Base-by-base conservation (phyloP, 371 early-diverging fungal genomes). In the Mucor piriformis region DNA sequence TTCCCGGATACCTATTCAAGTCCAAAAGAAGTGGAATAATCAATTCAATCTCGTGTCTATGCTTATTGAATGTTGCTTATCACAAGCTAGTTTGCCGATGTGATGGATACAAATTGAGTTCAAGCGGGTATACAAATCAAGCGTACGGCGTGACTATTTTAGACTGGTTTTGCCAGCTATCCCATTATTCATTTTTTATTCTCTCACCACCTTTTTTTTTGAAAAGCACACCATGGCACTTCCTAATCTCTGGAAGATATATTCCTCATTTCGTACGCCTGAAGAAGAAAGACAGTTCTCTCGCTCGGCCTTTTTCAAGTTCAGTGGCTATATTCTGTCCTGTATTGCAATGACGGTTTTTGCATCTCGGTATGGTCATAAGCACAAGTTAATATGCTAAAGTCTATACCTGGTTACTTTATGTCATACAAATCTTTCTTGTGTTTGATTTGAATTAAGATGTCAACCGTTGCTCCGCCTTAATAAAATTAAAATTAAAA, bases 251-350 rank as follows among this genome's bases (percentile, higher is more conserved):
- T 84, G 89, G 61, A 77, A 79, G 42, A 91, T 92, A 50, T 92
- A 88, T 60, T 74, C 87, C 7, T 89, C 89, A 23, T 87, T 87
- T 56, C 85, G 93, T 34, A 86, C 91, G 40, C 86, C 90, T 1
- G 89, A 89, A 65, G 88, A 92, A 69, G 91, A 92, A 66, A 74
- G 87, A 35, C 80, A 83, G 54, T 87, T 88, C 62, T 88, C 89
- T 15, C 84, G 89, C 27, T 78, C 84, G 0, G 92, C 92, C 20
- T 88, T 90, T 50, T 90, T 91, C 77, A 92, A 89, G 57, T 88
- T 90, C 49, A 80, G 86, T 44, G 86, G 89, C 15, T 90, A 85
- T 62, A 77, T 90, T 48, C 73, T 84, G 34, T 83, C 85, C 48
- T 89, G 88, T 53, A 84, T 84, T 34, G 81, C 76, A 52, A 88